These are phyloP conservation scores for Paulownia fortunei DNA, from an alignment of 257 asterid genomes.

Conservation along the genomic window DNA sequence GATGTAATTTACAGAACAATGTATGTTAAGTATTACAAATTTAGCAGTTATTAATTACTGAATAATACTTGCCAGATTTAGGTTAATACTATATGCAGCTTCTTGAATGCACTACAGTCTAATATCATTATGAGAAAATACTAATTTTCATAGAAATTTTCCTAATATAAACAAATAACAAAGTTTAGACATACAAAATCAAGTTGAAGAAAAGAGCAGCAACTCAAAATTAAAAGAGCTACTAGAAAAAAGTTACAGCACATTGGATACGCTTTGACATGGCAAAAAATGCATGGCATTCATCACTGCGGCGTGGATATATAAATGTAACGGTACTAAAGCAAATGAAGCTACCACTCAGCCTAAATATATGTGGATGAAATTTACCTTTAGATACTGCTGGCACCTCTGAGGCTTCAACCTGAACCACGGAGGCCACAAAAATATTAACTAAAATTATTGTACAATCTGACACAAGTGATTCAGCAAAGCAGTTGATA, in stretches of 20 bases:
- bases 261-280: neutral
- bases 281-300: neutral
- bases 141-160: neutral
- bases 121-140: neutral
- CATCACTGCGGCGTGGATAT: neutral
- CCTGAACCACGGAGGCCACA: constrained; percentile 56
- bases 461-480: neutral
- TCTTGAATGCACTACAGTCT: no score
- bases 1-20: no score
- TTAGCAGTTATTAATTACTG: no score
- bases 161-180: neutral
- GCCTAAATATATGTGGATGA: neutral
- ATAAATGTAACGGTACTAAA: neutral
- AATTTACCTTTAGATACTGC: constrained; percentile 56
- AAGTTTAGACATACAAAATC: neutral
- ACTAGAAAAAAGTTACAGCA: neutral
- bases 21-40: no score
- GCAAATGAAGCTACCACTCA: neutral
- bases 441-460: constrained; percentile 26
- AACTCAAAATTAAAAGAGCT: neutral
- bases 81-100: no score
- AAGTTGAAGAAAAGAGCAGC: neutral
- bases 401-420: constrained; percentile 46
- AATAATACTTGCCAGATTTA: no score
- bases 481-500: constrained; percentile 6